Base-by-base conservation (phyloP, 2,329 filamentous ascomycete species). In the Pyrenophora tritici-repentis region DNA sequence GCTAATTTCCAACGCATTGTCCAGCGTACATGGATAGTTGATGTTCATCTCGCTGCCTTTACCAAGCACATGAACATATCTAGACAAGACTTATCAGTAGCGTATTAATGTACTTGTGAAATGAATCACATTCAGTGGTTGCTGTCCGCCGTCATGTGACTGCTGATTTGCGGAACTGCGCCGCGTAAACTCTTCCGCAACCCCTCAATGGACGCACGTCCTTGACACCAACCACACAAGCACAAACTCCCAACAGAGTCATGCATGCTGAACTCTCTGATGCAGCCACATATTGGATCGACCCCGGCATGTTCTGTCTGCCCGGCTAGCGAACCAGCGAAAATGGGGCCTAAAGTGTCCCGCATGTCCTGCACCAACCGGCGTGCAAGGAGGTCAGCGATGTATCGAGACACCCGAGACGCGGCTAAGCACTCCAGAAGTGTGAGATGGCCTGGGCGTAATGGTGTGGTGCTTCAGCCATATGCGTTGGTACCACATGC, bases 391-490 rank as follows among this genome's bases (percentile, higher is more conserved):
- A 53, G 26, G 29, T 34, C 35, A 34, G 24, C 26, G 34, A 26
- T 17, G 39, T 50, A 18, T 41, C 34, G 42, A 34, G 42, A 37
- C 36, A 55, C 40, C 62, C 58, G 58, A 63, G 58, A 50, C 49
- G 58, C 63, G 65, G 66, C 61, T 68, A 70, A 70, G 62, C 54
- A 60, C 53, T 65, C 37, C 60, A 68, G 65, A 58, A 37, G 31
- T 42, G 35, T 16, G 17, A 14, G 14, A 29, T 33, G n/a, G 24
- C 29, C 47, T 57, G 58, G 49, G 54, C 58, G 29, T 53, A 48
- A 50, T 62, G 62, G 56, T 53, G 47, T 60, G 55, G 57, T 24
- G 34, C 47, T 24, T 50, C 53, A 22, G 2, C n/a, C 24, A 13
- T 22, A 29, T 20, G 5, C 37, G 32, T 38, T 38, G 40, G 32